Percentiles rank a stretch among this genome's conserved stretches.
phyloP scores from a whole-genome alignment of 352 stramenopile genomes.

The Phytopythium ostracodes region DNA sequence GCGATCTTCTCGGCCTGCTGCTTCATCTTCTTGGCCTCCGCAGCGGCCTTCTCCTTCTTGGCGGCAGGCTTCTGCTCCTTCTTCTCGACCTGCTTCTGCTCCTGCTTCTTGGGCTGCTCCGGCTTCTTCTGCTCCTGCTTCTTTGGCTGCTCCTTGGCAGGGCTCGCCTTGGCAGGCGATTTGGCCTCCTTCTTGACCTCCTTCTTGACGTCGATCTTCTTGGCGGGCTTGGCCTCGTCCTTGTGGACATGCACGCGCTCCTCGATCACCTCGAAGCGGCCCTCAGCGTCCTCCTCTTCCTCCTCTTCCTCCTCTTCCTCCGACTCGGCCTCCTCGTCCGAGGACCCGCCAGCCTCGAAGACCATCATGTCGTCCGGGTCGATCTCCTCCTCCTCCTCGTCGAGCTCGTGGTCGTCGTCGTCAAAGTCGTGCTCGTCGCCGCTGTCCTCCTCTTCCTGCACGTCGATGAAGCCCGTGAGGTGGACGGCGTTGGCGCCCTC shows the following conservation, averaged over 20 bases:
- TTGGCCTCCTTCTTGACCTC: slow-evolving; percentile 21
- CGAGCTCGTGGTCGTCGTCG: slow-evolving; percentile 27
- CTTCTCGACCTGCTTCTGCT: slow-evolving; percentile 18
- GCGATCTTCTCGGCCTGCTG: slow-evolving; percentile 51
- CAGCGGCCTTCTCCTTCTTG: slow-evolving; percentile 27
- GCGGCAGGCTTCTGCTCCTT: slow-evolving; percentile 23
- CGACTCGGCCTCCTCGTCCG: slow-evolving; percentile 26
- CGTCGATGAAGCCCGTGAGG: slow-evolving; percentile 76
- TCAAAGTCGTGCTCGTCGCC: slow-evolving; percentile 58
- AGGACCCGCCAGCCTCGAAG: slow-evolving; percentile 35
- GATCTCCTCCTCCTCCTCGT: slow-evolving; percentile 34
- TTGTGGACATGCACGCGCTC: slow-evolving; percentile 40
- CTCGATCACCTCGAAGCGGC: slow-evolving; percentile 73
- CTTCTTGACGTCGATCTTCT: slow-evolving; percentile 22
- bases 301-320: slow-evolving; percentile 38
- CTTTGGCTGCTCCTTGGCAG: slow-evolving; percentile 45
- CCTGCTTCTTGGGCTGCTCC: slow-evolving; percentile 18
- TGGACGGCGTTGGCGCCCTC: slow-evolving; percentile 78
- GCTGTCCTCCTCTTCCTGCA: slow-evolving; percentile 65
- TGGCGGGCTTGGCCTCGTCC: slow-evolving; percentile 5
- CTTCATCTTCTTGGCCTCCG: slow-evolving; percentile 50
- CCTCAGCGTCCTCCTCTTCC: slow-evolving; percentile 36
- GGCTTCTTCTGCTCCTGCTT: slow-evolving; percentile 39
- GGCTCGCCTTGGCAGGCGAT: slow-evolving; percentile 30
- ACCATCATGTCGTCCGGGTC: slow-evolving; percentile 55